phyloP scores from a whole-genome alignment of 2,329 filamentous ascomycete species.

The Talaromyces sp. region DNA sequence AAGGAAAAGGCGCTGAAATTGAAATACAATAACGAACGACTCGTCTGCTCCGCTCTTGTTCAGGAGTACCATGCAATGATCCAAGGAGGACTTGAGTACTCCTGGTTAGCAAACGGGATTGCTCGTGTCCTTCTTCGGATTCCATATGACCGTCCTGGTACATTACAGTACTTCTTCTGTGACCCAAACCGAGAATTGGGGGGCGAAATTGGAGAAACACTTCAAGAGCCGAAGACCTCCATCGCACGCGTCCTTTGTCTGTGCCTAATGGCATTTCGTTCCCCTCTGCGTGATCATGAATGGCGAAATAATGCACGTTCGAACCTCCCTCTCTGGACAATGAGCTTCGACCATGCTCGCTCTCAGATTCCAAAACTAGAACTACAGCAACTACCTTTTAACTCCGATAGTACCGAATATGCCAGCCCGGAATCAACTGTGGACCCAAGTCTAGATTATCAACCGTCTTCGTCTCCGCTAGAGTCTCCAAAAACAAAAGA shows the following conservation, averaged over 20 bases:
- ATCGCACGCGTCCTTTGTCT: conserved; percentile 24
- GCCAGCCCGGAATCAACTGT: neutral
- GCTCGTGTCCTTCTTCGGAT: conserved; percentile 24
- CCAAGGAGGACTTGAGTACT: conserved; percentile 29
- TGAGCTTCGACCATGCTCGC: conserved; percentile 1
- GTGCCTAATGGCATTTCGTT: conserved; percentile 18
- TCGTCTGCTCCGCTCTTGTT: conserved; percentile 23
- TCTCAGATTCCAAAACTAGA: neutral
- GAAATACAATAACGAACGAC: conserved; percentile 24
- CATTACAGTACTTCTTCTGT: conserved; percentile 29
- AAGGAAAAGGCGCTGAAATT: conserved; percentile 19
- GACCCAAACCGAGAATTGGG: conserved; percentile 24
- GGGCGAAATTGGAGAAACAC: neutral
- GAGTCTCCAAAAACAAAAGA: no score
- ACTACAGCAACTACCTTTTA: conserved; percentile 4
- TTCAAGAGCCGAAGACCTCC: conserved; percentile 15
- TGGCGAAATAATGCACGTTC: conserved; percentile 20
- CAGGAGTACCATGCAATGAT: conserved; percentile 36
- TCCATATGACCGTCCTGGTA: conserved; percentile 24
- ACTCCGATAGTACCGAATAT: neutral
- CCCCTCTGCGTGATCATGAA: conserved; percentile 15
- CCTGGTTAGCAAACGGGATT: conserved; percentile 29
- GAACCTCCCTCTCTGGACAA: conserved; percentile 1
- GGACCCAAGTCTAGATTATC: neutral
- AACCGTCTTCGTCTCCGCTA: neutral